phyloP scores from a whole-genome alignment of 1,284 basidiomycete species.

The Heterobasidion occidentale region DNA sequence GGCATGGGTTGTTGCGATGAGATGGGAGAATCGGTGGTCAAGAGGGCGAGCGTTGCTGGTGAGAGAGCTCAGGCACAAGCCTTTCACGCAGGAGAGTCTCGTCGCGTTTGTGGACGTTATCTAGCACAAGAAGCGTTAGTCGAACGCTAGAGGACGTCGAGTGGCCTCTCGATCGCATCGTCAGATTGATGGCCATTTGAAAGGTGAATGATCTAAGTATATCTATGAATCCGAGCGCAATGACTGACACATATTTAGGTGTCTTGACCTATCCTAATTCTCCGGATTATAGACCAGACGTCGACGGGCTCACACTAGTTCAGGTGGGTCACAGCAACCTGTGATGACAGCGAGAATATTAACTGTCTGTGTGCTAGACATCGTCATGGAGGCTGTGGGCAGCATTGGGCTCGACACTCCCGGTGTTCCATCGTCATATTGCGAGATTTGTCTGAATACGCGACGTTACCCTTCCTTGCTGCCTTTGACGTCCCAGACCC shows the following conservation, averaged over 20 bases:
- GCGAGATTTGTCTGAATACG: constrained; percentile 78
- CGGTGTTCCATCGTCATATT: constrained; percentile 71
- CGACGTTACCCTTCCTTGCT: constrained; percentile 78
- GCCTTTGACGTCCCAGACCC: constrained; percentile 49
- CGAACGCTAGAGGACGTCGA: constrained; percentile 42
- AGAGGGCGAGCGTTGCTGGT: constrained; percentile 9
- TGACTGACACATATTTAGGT: constrained; percentile 28
- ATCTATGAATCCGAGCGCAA: not conserved
- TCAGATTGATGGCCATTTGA: constrained; percentile 71
- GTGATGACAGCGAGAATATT: not conserved
- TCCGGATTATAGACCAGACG: constrained; percentile 82
- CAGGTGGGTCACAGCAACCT: constrained; percentile 41
- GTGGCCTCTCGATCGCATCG: constrained; percentile 58
- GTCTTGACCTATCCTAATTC: constrained; percentile 78
- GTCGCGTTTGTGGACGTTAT: constrained; percentile 74
- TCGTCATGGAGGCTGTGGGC: constrained; percentile 63
- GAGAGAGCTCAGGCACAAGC: constrained; percentile 18
- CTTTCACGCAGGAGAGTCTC: constrained; percentile 85
- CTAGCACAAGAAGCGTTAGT: constrained; percentile 43
- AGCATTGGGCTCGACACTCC: constrained; percentile 56
- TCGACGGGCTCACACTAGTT: constrained; percentile 78
- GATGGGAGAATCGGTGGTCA: constrained; percentile 52
- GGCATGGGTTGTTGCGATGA: constrained; percentile 68
- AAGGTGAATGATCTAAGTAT: constrained; percentile 34
- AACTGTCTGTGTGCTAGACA: constrained; percentile 34